Evolutionary conservation across 2,329 filamentous ascomycete genomes (phyloP), one percentile per base, ranked within the genome.

Genomic region (Dothidotthia symphoricarpi): DNA sequence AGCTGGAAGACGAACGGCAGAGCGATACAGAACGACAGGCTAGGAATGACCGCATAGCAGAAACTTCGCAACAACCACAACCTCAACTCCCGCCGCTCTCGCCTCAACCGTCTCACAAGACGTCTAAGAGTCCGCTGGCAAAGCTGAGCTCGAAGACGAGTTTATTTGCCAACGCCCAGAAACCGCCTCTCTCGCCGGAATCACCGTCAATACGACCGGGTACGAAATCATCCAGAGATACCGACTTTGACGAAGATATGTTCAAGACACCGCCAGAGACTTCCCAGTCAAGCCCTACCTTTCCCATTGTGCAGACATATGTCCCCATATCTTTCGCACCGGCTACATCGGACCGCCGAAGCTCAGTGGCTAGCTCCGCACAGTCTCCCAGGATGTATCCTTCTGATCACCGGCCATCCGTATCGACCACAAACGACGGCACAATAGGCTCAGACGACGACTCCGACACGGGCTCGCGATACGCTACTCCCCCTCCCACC

Each of bases 1-100:
- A 98, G 61, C 72, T 97, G 7, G 85, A 91, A 37, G 88, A 95
- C 51, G 90, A 95, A 57, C 74, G 64, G 39, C 70, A 74, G 28
- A 61, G 64, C 22, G 49, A 51, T 3, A 46, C 41, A 11, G 62
- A 66, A 22, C 51, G 41, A 19, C 55, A 59, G 36, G 49, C 53
- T 17, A 50, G 52, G 12, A 55, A 51, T 24, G 57, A 67, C 30
- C 47, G 48, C 6, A 51, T 57, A 11, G 40, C 50, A 13, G 54
- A 53, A 12, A 45, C 51, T 6, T 50, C 49, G 8, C 57, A 51
- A 14, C 28, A 47, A 17, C 40, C 48, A 11, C 51, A 49, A 17
- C 43, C 47, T 11, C 58, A 59, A 41, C 47, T 46, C 9, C 57
- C 58, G 10, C 55, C 56, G 41, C 47, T 46, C 11, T 58, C 58